Conservation (phyloP, 805 yeast species). For the Candida tibetensis region DNA sequence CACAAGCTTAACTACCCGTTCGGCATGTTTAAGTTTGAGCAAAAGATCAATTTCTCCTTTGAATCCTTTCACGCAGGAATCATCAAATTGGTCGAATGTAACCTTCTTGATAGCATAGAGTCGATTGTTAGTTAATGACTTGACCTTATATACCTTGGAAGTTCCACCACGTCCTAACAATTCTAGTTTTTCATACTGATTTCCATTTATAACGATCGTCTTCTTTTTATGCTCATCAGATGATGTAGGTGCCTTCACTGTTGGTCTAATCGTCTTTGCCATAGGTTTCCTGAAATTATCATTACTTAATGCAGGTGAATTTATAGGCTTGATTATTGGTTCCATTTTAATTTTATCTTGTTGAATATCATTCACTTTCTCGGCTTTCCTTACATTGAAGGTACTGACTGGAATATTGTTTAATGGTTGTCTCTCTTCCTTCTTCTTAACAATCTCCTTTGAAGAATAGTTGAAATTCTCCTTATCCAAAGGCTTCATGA, state of each 20-base stretch:
- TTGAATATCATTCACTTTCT: background rate
- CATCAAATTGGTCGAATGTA: slow-evolving; percentile 76
- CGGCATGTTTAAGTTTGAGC: slow-evolving; percentile 51
- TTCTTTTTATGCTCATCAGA: slow-evolving; percentile 24
- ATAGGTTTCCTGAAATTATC: slow-evolving; percentile 37
- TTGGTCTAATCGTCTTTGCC: background rate
- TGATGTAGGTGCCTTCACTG: slow-evolving; percentile 1
- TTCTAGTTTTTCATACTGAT: slow-evolving; percentile 70
- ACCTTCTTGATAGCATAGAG: slow-evolving; percentile 81
- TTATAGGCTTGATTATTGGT: no score
- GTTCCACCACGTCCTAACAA: slow-evolving; percentile 89
- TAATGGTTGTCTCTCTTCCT: slow-evolving; percentile 17
- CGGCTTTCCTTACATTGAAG: slow-evolving; percentile 9
- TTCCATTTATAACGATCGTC: slow-evolving; percentile 47
- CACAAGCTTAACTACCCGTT: slow-evolving; percentile 73
- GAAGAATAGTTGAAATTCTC: background rate
- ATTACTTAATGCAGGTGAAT: background rate
- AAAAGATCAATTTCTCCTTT: slow-evolving; percentile 87
- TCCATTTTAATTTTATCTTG: no score
- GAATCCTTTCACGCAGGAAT: slow-evolving; percentile 68
- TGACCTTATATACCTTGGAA: slow-evolving; percentile 84
- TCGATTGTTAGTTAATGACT: slow-evolving; percentile 47
- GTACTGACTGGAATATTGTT: slow-evolving; percentile 13
- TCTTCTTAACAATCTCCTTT: background rate
- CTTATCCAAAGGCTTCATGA: background rate